These are phyloP conservation scores for Selenicereus undatus DNA, from an alignment of 148 eudicot genomes.

Conservation along the genomic window DNA sequence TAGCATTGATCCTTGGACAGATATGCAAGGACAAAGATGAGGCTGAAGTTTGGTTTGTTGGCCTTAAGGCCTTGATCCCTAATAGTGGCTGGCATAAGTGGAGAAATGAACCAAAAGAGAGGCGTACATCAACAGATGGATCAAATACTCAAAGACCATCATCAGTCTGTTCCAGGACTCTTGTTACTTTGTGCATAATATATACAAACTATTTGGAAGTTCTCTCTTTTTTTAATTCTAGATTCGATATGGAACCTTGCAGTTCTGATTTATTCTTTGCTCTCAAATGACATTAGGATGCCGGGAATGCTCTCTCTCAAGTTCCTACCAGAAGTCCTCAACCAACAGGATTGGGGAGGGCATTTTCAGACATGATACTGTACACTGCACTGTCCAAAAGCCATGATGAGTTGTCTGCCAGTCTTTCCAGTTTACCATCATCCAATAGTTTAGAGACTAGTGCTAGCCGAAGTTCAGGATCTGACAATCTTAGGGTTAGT, in stretches of 20 bases:
- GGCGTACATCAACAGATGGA: slow-evolving; percentile 44
- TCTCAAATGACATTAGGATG: slow-evolving; percentile 43
- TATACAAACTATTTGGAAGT: background rate
- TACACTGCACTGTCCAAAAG: slow-evolving; percentile 50
- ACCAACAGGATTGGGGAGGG: slow-evolving; percentile 66
- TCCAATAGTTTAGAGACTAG: slow-evolving; percentile 36
- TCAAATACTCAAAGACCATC: slow-evolving; percentile 42
- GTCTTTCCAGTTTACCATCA: slow-evolving; percentile 30
- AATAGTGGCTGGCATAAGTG: slow-evolving; percentile 42
- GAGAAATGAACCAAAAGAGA: slow-evolving; percentile 54
- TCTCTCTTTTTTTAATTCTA: background rate
- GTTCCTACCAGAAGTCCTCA: slow-evolving; percentile 40
- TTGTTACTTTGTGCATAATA: slow-evolving; percentile 6
- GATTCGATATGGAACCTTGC: background rate
- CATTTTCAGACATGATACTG: slow-evolving; percentile 66
- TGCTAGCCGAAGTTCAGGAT: slow-evolving; percentile 47
- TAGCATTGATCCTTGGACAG: slow-evolving; percentile 35
- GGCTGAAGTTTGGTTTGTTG: slow-evolving; percentile 91
- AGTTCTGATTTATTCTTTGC: slow-evolving; percentile 10
- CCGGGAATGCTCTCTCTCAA: slow-evolving; percentile 38
- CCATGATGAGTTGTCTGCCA: slow-evolving; percentile 32
- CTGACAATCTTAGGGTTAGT: slow-evolving; percentile 67
- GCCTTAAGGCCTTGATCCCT: slow-evolving; percentile 73
- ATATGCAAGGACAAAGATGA: slow-evolving; percentile 98
- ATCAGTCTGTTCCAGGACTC: slow-evolving; percentile 38